Percentiles rank a stretch among this genome's conserved stretches.
phyloP scores from a whole-genome alignment of 805 yeast genomes.

The Saccharomycopsis oosterbeekiorum region DNA sequence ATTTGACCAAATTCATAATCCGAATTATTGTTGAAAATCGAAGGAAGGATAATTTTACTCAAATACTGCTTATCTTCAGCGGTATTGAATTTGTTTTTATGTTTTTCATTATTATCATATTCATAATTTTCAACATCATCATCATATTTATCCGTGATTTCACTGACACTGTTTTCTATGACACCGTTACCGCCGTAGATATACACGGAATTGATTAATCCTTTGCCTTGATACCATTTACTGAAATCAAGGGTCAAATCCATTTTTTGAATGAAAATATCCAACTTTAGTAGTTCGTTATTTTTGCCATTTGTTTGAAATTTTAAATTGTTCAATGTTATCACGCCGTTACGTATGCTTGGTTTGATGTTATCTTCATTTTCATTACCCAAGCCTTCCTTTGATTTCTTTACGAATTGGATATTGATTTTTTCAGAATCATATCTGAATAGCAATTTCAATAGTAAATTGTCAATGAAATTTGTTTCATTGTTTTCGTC shows the following conservation, averaged over 20 bases:
- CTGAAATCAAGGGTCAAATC: conserved; percentile 68
- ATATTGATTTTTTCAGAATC: conserved; percentile 10
- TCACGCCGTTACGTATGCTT: conserved; percentile 15
- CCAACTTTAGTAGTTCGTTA: conserved; percentile 71
- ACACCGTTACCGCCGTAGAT: conserved; percentile 79
- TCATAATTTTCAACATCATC: conserved; percentile 2
- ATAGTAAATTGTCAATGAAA: conserved; percentile 8
- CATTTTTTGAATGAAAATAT: conserved; percentile 69
- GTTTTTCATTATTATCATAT: not conserved
- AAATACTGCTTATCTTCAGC: conserved; percentile 11
- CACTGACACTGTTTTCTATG: not conserved
- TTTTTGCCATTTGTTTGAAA: conserved; percentile 25
- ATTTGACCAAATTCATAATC: conserved; percentile 9
- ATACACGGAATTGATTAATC: conserved; percentile 70
- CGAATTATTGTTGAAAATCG: conserved; percentile 8
- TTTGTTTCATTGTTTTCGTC: conserved; percentile 1
- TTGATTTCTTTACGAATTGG: not conserved
- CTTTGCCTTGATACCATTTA: conserved; percentile 83
- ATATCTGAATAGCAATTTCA: conserved; percentile 11
- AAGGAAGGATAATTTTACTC: conserved; percentile 3
- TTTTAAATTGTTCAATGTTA: conserved; percentile 10
- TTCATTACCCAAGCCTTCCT: not conserved
- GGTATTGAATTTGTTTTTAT: not conserved
- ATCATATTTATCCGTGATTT: not conserved
- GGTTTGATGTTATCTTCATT: conserved; percentile 13